Evolutionary conservation across 192 early-diverging fungal genomes (phyloP).

Genomic region (Backusella parvicylindrica): DNA sequence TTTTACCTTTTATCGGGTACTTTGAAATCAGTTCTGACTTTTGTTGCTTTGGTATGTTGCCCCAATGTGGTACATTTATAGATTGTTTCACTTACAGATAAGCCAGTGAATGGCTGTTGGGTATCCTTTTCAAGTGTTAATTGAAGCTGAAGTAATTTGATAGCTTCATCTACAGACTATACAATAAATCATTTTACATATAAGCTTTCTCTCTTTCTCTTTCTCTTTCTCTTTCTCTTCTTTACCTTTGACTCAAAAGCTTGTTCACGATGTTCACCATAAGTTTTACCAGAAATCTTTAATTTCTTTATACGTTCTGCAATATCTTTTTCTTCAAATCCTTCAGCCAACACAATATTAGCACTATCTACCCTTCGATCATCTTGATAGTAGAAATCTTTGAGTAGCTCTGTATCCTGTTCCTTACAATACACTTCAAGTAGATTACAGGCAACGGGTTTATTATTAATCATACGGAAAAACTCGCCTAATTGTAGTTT

Average conservation of each 20-base stretch:
- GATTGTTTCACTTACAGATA: conserved; percentile 84
- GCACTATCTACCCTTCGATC: conserved; percentile 74
- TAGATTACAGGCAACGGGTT: conserved; percentile 79
- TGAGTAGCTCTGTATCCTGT: conserved; percentile 71
- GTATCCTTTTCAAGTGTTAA: conserved; percentile 70
- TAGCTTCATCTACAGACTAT: conserved; percentile 76
- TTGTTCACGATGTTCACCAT: conserved; percentile 66
- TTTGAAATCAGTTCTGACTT: conserved; percentile 81
- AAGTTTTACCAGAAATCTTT: conserved; percentile 66
- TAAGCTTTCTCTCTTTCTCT: conserved; percentile 63
- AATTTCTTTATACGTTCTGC: conserved; percentile 64
- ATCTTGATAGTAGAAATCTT: conserved; percentile 97
- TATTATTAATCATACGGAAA: conserved; percentile 79
- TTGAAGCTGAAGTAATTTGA: conserved; percentile 75
- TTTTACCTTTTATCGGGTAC: conserved; percentile 75
- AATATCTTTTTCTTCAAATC: conserved; percentile 52
- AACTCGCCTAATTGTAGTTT: conserved; percentile 84
- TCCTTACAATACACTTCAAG: conserved; percentile 83
- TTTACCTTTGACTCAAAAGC: conserved; percentile 75
- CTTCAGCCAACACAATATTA: conserved; percentile 49
- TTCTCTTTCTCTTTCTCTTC: conserved; percentile 56
- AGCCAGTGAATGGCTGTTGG: conserved; percentile 60
- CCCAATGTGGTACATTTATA: conserved; percentile 73
- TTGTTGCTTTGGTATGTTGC: conserved; percentile 66
- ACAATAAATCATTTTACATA: conserved; percentile 36